Conservation (phyloP, 495 filamentous ascomycete species). For the Penicillium taxi region DNA sequence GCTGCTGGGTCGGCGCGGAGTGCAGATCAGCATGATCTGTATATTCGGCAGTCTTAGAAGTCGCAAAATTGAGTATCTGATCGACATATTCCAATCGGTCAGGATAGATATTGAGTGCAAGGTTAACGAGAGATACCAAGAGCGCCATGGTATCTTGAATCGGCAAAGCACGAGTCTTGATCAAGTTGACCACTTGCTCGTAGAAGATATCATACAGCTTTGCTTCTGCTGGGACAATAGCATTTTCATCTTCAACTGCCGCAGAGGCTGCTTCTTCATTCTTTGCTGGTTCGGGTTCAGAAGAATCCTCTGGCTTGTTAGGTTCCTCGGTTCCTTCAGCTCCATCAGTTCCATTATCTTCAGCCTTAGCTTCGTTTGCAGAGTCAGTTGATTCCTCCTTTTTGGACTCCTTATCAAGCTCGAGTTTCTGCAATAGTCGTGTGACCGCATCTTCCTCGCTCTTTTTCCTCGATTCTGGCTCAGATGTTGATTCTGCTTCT, state of each 20-base stretch:
- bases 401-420: constrained; percentile 55
- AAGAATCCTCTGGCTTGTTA: constrained; percentile 17
- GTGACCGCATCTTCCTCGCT: constrained; percentile 77
- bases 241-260: constrained; percentile 29
- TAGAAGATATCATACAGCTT: constrained; percentile 97
- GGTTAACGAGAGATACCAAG: constrained; percentile 82
- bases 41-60: constrained; percentile 79
- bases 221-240: constrained; percentile 71
- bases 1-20: constrained; percentile 76
- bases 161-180: constrained; percentile 79
- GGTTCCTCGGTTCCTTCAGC: constrained; percentile 34
- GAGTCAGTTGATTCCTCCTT: constrained; percentile 28
- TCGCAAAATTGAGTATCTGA: constrained; percentile 83
- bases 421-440: constrained; percentile 67
- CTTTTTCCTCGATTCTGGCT: constrained; percentile 64
- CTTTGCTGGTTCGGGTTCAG: constrained; percentile 11
- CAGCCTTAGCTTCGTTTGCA: constrained; percentile 23
- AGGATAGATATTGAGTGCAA: constrained; percentile 92
- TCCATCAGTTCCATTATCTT: constrained; percentile 25
- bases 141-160: constrained; percentile 94
- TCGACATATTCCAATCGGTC: constrained; percentile 90
- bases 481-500: constrained; percentile 68
- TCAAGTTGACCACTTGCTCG: constrained; percentile 87
- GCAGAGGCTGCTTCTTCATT: constrained; percentile 13
- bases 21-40: constrained; percentile 91